A percentile compares a stretch with the other conserved stretches of the same genome.
Conservation (phyloP, 345 rosid genomes). For the Tarenaya hassleriana region DNA sequence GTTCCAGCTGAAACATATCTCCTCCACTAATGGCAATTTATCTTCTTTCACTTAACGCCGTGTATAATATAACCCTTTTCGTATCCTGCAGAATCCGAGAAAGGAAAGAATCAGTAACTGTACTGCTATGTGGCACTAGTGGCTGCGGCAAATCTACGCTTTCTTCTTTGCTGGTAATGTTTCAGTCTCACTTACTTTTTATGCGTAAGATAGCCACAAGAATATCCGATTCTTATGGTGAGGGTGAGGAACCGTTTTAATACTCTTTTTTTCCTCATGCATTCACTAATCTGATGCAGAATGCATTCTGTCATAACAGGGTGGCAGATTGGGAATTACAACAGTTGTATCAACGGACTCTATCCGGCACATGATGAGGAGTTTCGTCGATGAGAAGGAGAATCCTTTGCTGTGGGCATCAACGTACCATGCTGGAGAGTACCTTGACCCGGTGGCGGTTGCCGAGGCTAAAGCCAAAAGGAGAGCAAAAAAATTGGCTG, state of each 20-base stretch:
- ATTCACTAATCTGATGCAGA: neutral
- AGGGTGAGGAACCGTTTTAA: neutral
- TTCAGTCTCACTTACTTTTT: constrained; percentile 8
- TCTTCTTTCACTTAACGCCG: neutral
- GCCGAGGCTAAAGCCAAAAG: constrained; percentile 85
- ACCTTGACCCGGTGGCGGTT: constrained; percentile 83
- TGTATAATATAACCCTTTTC: neutral
- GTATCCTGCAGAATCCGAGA: constrained; percentile 79
- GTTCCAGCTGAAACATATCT: neutral
- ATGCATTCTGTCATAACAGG: constrained; percentile 24
- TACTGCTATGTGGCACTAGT: constrained; percentile 96
- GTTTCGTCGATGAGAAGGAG: constrained; percentile 84
- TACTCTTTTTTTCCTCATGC: neutral
- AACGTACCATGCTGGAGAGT: constrained; percentile 98
- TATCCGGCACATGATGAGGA: constrained; percentile 97
- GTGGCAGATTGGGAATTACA: constrained; percentile 82
- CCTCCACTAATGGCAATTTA: neutral
- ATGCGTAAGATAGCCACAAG: constrained; percentile 30
- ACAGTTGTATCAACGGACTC: constrained; percentile 96
- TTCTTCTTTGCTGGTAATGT: constrained; percentile 89
- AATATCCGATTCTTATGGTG: constrained; percentile 30
- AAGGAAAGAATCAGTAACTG: constrained; percentile 94
- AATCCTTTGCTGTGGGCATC: constrained; percentile 98
- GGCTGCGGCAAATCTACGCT: constrained; percentile 99
- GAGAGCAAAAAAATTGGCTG: constrained; percentile 61